Evolutionary conservation across 1,284 basidiomycete species (phyloP).

Genomic region (Coniferiporia sulphurascens): DNA sequence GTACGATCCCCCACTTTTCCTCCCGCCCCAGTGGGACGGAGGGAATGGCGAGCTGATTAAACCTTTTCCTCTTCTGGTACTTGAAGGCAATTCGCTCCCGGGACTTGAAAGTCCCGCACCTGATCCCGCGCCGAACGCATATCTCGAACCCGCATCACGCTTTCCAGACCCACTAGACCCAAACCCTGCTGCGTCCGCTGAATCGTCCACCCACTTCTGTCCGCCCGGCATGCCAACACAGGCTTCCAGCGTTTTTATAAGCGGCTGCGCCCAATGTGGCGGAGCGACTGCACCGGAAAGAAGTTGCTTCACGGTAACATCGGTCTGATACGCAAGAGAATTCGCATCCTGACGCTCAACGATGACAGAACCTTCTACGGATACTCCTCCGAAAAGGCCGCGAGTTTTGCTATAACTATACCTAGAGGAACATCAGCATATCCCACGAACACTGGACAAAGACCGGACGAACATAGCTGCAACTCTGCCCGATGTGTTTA

Average conservation of each 20-base stretch:
- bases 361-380: slow-evolving; percentile 91
- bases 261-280: slow-evolving; percentile 70
- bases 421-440: slow-evolving; percentile 34
- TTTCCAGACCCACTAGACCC: slow-evolving; percentile 14
- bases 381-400: slow-evolving; percentile 84
- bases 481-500: slow-evolving; percentile 84
- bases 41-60: slow-evolving; percentile 45
- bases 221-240: slow-evolving; percentile 69
- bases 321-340: slow-evolving; percentile 68
- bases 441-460: slow-evolving; percentile 1
- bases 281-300: slow-evolving; percentile 72
- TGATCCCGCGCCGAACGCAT: slow-evolving; percentile 48
- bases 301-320: slow-evolving; percentile 73
- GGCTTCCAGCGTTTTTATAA: slow-evolving; percentile 70
- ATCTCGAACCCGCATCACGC: slow-evolving; percentile 31
- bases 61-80: slow-evolving; percentile 43
- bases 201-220: slow-evolving; percentile 64
- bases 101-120: slow-evolving; percentile 42
- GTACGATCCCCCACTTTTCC: slow-evolving; percentile 48
- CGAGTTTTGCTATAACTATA: slow-evolving; percentile 95
- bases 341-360: slow-evolving; percentile 93
- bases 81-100: slow-evolving; percentile 31
- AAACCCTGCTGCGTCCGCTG: slow-evolving; percentile 22
- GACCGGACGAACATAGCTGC: slow-evolving; percentile 74
- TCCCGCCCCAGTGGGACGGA: slow-evolving; percentile 56